Evolutionary conservation across 2,329 filamentous ascomycete species (phyloP).

Genomic region (Paramyrothecium sp.): DNA sequence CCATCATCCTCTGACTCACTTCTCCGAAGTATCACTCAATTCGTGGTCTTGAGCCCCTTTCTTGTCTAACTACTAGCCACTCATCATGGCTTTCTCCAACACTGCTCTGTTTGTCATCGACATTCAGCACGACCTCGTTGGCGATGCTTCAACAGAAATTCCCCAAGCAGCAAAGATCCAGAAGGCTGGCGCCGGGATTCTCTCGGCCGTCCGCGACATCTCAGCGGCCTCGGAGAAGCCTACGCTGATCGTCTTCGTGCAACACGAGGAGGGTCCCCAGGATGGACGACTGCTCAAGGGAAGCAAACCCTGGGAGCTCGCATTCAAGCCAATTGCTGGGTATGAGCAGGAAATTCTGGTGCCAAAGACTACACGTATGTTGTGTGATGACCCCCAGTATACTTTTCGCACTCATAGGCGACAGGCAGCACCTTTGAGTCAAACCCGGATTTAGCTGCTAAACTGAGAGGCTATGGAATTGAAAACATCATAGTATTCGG

Average conservation of each 20-base stretch:
- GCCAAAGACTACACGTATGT: constrained; percentile 23
- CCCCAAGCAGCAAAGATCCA: constrained; percentile 21
- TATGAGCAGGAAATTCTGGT: constrained; percentile 19
- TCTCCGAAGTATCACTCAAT: too few relatives aligned
- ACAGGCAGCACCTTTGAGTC: constrained; percentile 25
- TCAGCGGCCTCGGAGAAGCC: constrained; percentile 2
- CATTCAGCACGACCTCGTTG: constrained; percentile 28
- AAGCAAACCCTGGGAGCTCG: constrained; percentile 23
- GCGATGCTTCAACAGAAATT: constrained; percentile 18
- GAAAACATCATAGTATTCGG: constrained; percentile 22
- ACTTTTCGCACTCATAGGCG: not conserved
- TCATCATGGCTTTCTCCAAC: not conserved
- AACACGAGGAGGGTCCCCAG: constrained; percentile 24
- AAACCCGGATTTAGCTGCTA: constrained; percentile 22
- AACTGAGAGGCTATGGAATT: constrained; percentile 19
- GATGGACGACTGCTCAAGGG: constrained; percentile 18
- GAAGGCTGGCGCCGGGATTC: constrained; percentile 16
- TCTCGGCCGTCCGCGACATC: constrained; percentile 16
- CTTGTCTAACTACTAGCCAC: not conserved
- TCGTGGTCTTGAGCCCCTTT: too few relatives aligned
- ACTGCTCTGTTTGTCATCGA: constrained; percentile 27
- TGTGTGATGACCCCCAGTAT: not conserved
- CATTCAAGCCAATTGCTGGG: constrained; percentile 20
- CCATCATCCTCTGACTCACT: too few relatives aligned
- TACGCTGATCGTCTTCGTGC: constrained; percentile 23